Evolutionary conservation across 75 land plant species (phyloP).

Genomic region (Pinus taeda): DNA sequence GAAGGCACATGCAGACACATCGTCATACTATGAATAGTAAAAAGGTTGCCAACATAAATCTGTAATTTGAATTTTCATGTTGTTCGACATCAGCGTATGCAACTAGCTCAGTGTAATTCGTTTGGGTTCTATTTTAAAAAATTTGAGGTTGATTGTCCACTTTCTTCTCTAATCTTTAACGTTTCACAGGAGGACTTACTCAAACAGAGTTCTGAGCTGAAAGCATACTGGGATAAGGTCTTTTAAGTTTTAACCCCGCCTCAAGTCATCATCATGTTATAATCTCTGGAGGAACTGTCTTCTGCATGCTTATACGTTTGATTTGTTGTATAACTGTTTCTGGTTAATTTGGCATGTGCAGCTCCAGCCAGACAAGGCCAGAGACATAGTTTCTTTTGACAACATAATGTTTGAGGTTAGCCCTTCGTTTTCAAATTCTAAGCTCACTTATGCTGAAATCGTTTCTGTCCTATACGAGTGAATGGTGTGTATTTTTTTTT

Average conservation of each 20-base stretch:
- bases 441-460: neutral
- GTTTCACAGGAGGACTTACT: conserved; percentile 48
- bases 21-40: conserved; percentile 50
- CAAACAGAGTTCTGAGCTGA: conserved; percentile 43
- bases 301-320: too few species aligned
- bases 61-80: neutral
- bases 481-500: neutral
- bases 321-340: too few species aligned
- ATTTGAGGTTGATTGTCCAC: too few species aligned
- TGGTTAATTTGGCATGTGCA: conserved; percentile 21
- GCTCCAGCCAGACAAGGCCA: conserved; percentile 58
- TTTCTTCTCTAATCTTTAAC: neutral
- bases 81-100: too few species aligned
- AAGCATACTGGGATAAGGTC: conserved; percentile 86
- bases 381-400: conserved; percentile 46
- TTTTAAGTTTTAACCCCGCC: neutral
- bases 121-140: neutral
- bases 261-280: neutral
- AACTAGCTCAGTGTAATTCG: neutral
- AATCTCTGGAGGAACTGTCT: neutral
- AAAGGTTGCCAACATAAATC: conserved; percentile 43
- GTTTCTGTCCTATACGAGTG: neutral
- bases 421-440: neutral
- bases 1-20: conserved; percentile 67
- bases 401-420: conserved; percentile 61